Conservation (phyloP, 768 basidiomycete species). For the Phaffia tasmanica region DNA sequence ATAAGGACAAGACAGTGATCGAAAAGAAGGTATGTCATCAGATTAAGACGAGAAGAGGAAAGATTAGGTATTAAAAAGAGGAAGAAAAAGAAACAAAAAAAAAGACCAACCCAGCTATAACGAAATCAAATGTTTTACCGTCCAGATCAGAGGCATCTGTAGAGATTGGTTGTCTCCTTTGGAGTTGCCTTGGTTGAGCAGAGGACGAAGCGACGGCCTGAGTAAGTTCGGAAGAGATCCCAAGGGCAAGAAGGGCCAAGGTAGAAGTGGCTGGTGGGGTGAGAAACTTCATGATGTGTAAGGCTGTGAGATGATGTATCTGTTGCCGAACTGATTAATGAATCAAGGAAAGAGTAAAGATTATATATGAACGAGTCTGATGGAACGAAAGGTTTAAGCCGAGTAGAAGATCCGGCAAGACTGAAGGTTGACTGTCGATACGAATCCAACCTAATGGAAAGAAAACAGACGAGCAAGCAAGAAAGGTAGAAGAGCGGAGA, state of each 20-base stretch:
- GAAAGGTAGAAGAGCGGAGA: not conserved
- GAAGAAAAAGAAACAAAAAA: not conserved
- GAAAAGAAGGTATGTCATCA: not conserved
- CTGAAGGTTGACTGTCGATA: not conserved
- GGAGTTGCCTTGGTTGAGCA: not conserved
- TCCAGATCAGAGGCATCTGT: constrained; percentile 12
- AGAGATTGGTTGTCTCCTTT: constrained; percentile 17
- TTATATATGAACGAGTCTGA: not conserved
- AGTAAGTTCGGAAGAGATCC: too few species aligned
- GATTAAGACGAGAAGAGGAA: not conserved
- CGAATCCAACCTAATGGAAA: not conserved
- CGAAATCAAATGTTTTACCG: constrained; percentile 26
- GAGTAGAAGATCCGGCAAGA: not conserved
- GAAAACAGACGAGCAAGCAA: not conserved
- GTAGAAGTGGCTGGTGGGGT: not conserved
- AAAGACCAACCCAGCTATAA: constrained; percentile 23
- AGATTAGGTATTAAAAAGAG: not conserved
- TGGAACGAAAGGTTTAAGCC: not conserved
- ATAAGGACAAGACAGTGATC: not conserved
- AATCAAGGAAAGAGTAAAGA: not conserved
- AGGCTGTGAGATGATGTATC: too few species aligned
- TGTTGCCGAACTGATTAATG: not conserved
- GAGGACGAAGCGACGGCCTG: not conserved
- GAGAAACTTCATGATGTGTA: too few species aligned
- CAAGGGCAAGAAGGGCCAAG: not conserved